These are phyloP conservation scores for Populus tremula DNA, from an alignment of 345 rosid species.

Conservation along the genomic window DNA sequence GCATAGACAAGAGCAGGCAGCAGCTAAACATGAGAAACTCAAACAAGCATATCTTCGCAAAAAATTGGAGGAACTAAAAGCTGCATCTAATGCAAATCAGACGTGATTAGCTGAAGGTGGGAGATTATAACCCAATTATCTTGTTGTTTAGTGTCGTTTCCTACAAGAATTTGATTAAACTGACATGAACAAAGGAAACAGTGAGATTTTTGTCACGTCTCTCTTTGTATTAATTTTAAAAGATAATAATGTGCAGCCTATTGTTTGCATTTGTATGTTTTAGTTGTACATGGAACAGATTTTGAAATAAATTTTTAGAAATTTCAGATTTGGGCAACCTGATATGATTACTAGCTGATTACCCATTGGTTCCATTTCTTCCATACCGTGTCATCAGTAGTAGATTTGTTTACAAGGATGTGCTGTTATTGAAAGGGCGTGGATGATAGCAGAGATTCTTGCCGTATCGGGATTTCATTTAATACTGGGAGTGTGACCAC, in stretches of 20 bases:
- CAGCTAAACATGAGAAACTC: conserved; percentile 71
- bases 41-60: conserved; percentile 80
- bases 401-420: too few relatives aligned
- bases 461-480: too few relatives aligned
- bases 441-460: too few relatives aligned
- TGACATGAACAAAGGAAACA: background rate
- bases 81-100: conserved; percentile 30
- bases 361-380: too few relatives aligned
- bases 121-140: background rate
- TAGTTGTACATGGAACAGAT: background rate
- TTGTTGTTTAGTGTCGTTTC: background rate
- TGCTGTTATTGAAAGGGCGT: too few relatives aligned
- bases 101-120: background rate
- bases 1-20: conserved; percentile 73
- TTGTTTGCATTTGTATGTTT: background rate
- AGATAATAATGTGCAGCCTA: background rate
- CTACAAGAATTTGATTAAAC: background rate
- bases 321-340: background rate
- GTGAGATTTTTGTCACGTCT: background rate
- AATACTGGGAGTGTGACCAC: too few relatives aligned
- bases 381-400: too few relatives aligned
- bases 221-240: background rate
- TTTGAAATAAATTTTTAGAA: background rate
- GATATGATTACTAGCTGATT: background rate
- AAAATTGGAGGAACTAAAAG: conserved; percentile 79